Conservation (phyloP, 1,139 yeast species). For the Candida sp. region DNA sequence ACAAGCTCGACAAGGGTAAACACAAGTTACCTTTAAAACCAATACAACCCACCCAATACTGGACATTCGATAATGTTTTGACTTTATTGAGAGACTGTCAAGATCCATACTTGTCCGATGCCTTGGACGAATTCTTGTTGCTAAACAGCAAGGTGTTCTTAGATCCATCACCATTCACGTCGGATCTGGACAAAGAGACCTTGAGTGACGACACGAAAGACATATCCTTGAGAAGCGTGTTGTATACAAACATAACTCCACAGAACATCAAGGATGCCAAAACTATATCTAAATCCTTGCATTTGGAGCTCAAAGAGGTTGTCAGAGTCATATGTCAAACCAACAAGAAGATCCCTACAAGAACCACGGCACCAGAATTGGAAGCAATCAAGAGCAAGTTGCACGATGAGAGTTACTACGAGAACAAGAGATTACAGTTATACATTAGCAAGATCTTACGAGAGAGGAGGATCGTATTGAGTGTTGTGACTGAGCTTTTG, state of each 20-base stretch:
- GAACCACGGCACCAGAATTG: slow-evolving; percentile 28
- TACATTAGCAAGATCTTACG: slow-evolving; percentile 40
- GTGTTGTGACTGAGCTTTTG: slow-evolving; percentile 42
- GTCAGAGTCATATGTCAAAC: slow-evolving; percentile 50
- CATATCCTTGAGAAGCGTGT: slow-evolving; percentile 41
- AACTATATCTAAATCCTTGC: slow-evolving; percentile 36
- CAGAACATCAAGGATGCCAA: slow-evolving; percentile 41
- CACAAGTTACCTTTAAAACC: slow-evolving; percentile 28
- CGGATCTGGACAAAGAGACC: neutral
- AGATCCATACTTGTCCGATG: slow-evolving; percentile 38
- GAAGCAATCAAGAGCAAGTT: slow-evolving; percentile 35
- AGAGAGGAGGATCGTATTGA: slow-evolving; percentile 51
- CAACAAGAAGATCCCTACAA: slow-evolving; percentile 27
- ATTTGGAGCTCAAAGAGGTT: slow-evolving; percentile 43
- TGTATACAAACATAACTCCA: slow-evolving; percentile 38
- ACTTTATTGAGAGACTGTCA: slow-evolving; percentile 33
- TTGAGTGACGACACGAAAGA: slow-evolving; percentile 22
- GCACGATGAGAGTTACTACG: slow-evolving; percentile 35
- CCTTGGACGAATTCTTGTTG: slow-evolving; percentile 50
- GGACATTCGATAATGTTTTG: slow-evolving; percentile 51
- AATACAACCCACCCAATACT: slow-evolving; percentile 40
- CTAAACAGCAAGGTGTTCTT: slow-evolving; percentile 34
- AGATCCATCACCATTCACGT: slow-evolving; percentile 39
- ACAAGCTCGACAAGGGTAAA: neutral
- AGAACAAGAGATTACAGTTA: slow-evolving; percentile 31